A percentile compares a stretch with the other conserved stretches of the same genome.
Conservation (phyloP, 2,329 filamentous ascomycete species). For the Paramyrothecium sp. region DNA sequence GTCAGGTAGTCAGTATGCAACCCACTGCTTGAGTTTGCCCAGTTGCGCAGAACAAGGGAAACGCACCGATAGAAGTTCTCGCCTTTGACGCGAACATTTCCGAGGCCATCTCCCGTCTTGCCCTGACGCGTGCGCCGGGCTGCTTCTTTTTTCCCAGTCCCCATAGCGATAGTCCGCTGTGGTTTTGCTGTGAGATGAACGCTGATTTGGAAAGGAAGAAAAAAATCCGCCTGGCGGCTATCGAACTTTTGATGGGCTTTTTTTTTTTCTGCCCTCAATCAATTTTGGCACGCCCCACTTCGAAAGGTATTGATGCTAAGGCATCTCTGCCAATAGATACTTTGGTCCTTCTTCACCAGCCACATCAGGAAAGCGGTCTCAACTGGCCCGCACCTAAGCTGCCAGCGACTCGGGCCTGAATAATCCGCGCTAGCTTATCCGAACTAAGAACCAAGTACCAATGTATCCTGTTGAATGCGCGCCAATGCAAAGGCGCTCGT, state of each 20-base stretch:
- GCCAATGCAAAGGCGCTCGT: not conserved
- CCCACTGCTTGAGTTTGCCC: not conserved
- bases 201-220: slow-evolving; percentile 14
- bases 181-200: not conserved
- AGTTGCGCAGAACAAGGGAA: not conserved
- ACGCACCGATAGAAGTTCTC: slow-evolving; percentile 93
- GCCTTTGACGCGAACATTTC: slow-evolving; percentile 89
- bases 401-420: not conserved
- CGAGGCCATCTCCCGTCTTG: slow-evolving; percentile 82
- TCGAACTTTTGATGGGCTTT: not conserved
- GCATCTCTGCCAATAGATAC: not conserved
- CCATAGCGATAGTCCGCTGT: slow-evolving; percentile 55
- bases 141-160: slow-evolving; percentile 88
- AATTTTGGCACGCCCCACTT: not conserved
- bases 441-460: not conserved
- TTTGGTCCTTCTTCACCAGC: not conserved
- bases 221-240: too few relatives aligned
- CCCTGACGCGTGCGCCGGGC: slow-evolving; percentile 81
- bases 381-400: not conserved
- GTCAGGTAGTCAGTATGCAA: slow-evolving; percentile 12
- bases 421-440: not conserved
- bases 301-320: not conserved
- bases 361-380: not conserved
- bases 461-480: too few relatives aligned
- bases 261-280: not conserved